Evolutionary conservation across 2,329 filamentous ascomycete genomes (phyloP).

Genomic region (Pseudocercospora fuligena): DNA sequence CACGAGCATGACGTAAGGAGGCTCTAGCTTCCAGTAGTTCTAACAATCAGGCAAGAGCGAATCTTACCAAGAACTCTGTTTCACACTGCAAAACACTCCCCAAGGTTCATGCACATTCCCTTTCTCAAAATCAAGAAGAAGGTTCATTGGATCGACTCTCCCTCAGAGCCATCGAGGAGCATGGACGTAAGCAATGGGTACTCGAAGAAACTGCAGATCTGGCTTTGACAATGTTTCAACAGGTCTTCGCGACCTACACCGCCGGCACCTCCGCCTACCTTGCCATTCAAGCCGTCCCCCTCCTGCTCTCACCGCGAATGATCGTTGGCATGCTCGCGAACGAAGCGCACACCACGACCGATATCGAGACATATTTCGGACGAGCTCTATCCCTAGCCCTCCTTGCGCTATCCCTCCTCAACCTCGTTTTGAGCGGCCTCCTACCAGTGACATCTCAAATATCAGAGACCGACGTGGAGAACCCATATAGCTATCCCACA

Average conservation of each 20-base stretch:
- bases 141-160: not conserved
- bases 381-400: conserved; percentile 72
- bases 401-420: conserved; percentile 65
- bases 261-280: conserved; percentile 46
- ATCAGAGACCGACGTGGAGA: not conserved
- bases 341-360: conserved; percentile 59
- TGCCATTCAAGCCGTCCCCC: conserved; percentile 53
- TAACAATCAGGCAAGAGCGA: not conserved
- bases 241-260: conserved; percentile 7
- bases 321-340: conserved; percentile 63
- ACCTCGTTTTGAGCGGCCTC: conserved; percentile 71
- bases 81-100: not conserved
- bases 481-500: conserved; percentile 62
- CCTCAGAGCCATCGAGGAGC: not conserved
- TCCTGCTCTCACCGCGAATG: conserved; percentile 65
- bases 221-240: not conserved
- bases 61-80: not conserved
- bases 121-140: conserved; percentile 2
- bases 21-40: too few relatives aligned
- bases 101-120: not conserved
- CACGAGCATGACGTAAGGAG: not conserved
- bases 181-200: not conserved
- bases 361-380: conserved; percentile 73
- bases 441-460: conserved; percentile 59
- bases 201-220: not conserved